Base-by-base conservation (phyloP, 768 basidiomycete genomes). In the Lyophyllum atratum region DNA sequence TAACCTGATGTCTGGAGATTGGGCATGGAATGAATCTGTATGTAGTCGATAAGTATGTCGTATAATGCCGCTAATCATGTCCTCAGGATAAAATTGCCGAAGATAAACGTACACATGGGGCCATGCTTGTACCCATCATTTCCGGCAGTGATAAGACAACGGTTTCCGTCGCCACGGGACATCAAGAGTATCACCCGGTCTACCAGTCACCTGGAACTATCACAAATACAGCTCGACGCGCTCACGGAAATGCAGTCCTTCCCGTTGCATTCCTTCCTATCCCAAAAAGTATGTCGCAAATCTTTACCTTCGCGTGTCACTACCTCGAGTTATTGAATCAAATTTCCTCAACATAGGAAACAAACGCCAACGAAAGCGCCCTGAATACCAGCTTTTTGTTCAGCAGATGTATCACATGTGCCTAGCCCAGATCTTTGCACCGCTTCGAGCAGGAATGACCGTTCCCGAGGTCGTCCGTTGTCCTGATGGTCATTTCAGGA, bases 101-200 rank as follows among this genome's bases (percentile, higher is more conserved):
- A 33, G 53, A 62, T 59, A 59, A 62, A 6, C 39, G 25, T 17
- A 60, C 57, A 6, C 49, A 56, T 43, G 59, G 67, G 2, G 47
- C 51, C 0, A 56, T 54, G 19, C 64, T 59, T 43, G 59, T 61
- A 31, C 65, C 65, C 4, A 54, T 71, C 19, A 65, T 71, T 29
- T 49, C 66, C n/a, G 68, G 70, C 1, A 68, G 64, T 52, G 66
- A 72, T 53, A 72, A 72, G 51, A 72, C 66, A 0, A 71, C 66
- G 0, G 70, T 71, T 15, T 69, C 65, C 4, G 59, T 66, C 22
- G 63, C 59, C 0, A 70, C 69, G 2, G 64, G 68, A 1, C 55
- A 59, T 31, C 10, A 44, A 11, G 43, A 44, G 12, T 44, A 44
- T 40, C 19, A 40, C 19, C 17, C n/a, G 10, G 17, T 40, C 11